Base-by-base conservation (phyloP, 2,329 filamentous ascomycete species). In the Plectosphaerella plurivora region DNA sequence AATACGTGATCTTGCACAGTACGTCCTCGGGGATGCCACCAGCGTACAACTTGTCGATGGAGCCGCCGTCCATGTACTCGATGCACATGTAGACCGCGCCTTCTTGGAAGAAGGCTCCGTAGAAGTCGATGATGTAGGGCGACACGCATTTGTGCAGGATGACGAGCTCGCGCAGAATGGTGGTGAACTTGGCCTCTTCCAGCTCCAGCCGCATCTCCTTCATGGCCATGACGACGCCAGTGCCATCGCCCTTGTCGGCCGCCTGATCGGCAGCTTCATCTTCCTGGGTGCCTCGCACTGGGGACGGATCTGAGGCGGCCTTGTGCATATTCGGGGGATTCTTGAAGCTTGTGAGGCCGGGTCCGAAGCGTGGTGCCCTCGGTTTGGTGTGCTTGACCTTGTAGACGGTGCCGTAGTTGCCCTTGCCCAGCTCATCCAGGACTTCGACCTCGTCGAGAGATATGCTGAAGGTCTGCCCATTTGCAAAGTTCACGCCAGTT, bases 41-140 rank as follows among this genome's bases (percentile, higher is more conserved):
- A 11, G 82, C 82, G 68, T 99, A 99, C 12, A 99, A 74, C 69
- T 97, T 97, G 76, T 99, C 94, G 65, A 97, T 92, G 37, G 92
- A 97, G 8, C 94, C 94, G 46, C 94, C 94, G 66, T 99, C 92
- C 94, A 99, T 99, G 71, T 91, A 96, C 72, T 99, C 94, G 68
- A 99, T 96, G 72, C 94, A 99, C 69, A 99, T 97, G 70, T 99
- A 99, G 2, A 99, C 94, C 1, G 94, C 94, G 25, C 94, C 93
- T 73, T 99, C 94, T 66, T 99, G 94, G 77, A 97, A 99, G 68
- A 99, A 99, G 5, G 94, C 94, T 1, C 94, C 94, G 68, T 97
- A 99, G 64, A 99, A 99, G 66, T 99, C 93, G 68, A 99, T 94
- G 60, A 99, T 97, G 70, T 93, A 96, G 0, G 94, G 93, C 2